These are phyloP conservation scores for Decorospora gaudefroyi DNA, from an alignment of 2,329 filamentous ascomycete genomes.

Conservation along the genomic window DNA sequence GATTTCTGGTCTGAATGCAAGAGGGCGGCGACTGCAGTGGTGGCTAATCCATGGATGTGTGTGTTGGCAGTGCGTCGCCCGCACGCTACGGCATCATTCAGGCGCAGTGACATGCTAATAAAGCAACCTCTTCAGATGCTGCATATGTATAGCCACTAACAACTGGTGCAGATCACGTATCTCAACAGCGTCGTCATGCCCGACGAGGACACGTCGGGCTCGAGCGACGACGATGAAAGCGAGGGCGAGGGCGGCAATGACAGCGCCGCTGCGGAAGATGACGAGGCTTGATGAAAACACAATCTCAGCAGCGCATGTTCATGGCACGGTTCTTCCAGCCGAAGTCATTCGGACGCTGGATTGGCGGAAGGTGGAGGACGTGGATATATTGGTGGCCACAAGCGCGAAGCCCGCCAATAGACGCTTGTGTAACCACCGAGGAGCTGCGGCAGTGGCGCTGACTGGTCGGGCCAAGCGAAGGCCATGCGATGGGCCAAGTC, in stretches of 20 bases:
- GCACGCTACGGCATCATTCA: slow-evolving; percentile 14
- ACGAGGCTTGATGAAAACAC: slow-evolving; percentile 17
- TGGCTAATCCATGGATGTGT: slow-evolving; percentile 26
- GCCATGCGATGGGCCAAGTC: slow-evolving; percentile 14
- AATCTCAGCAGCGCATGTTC: slow-evolving; percentile 22
- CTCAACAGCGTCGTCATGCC: slow-evolving; percentile 58
- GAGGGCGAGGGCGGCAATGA: slow-evolving; percentile 21
- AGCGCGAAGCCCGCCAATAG: slow-evolving; percentile 36
- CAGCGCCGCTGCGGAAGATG: slow-evolving; percentile 14
- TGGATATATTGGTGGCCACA: slow-evolving; percentile 15
- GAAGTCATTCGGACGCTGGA: slow-evolving; percentile 7
- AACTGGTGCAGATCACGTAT: slow-evolving; percentile 52
- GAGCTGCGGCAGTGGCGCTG: slow-evolving; percentile 22
- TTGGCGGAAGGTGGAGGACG: slow-evolving; percentile 15
- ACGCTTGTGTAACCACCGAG: slow-evolving; percentile 21
- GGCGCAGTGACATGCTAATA: background rate
- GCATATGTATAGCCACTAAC: slow-evolving; percentile 26
- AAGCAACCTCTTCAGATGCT: slow-evolving; percentile 4
- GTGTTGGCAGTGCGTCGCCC: slow-evolving; percentile 44
- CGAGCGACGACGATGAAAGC: slow-evolving; percentile 36
- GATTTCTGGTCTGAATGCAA: no score
- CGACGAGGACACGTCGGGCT: slow-evolving; percentile 47
- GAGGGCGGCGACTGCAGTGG: slow-evolving; percentile 19
- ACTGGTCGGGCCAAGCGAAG: slow-evolving; percentile 27
- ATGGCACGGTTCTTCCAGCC: slow-evolving; percentile 21